These are phyloP conservation scores for Carex myosuroides DNA, from an alignment of 176 grass and related monocot genomes.

Conservation along the genomic window DNA sequence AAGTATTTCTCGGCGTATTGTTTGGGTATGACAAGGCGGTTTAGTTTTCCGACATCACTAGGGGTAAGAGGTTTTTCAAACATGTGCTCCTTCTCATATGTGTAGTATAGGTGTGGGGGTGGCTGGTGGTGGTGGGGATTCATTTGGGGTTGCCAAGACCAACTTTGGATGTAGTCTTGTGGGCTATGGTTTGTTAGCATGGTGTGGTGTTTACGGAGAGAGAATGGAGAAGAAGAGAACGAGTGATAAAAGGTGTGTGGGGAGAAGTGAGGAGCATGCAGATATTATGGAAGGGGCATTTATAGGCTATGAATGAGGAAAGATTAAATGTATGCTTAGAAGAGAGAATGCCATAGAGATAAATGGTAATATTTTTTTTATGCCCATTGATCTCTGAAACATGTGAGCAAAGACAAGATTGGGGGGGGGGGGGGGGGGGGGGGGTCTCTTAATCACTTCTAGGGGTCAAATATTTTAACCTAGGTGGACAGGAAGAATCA, in stretches of 20 bases:
- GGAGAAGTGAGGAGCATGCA: constrained; percentile 56
- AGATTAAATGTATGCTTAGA: constrained; percentile 29
- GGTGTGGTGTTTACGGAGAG: not conserved
- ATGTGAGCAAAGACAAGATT: constrained; percentile 38
- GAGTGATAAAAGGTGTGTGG: constrained; percentile 37
- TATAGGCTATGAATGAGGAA: constrained; percentile 63
- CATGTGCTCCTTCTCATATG: constrained; percentile 67
- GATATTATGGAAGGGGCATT: constrained; percentile 61
- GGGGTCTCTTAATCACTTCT: not conserved
- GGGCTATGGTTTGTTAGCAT: constrained; percentile 54
- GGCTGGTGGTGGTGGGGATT: constrained; percentile 43
- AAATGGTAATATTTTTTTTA: constrained; percentile 22
- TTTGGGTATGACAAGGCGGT: constrained; percentile 88
- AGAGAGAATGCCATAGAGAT: constrained; percentile 16
- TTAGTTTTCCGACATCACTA: constrained; percentile 85
- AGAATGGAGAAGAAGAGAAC: constrained; percentile 32
- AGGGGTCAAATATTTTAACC: constrained; percentile 46
- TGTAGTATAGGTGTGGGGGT: constrained; percentile 7
- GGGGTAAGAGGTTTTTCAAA: constrained; percentile 84
- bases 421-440: constrained; percentile 26
- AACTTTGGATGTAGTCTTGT: constrained; percentile 44
- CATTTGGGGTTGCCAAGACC: constrained; percentile 59
- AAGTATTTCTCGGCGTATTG: constrained; percentile 89
- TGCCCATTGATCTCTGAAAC: constrained; percentile 43
- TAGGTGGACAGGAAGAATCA: constrained; percentile 83